Evolutionary conservation across 2,329 filamentous ascomycete species (phyloP), one percentile per base, ranked within the genome.

Genomic region (Neofusicoccum kwambonambiense): DNA sequence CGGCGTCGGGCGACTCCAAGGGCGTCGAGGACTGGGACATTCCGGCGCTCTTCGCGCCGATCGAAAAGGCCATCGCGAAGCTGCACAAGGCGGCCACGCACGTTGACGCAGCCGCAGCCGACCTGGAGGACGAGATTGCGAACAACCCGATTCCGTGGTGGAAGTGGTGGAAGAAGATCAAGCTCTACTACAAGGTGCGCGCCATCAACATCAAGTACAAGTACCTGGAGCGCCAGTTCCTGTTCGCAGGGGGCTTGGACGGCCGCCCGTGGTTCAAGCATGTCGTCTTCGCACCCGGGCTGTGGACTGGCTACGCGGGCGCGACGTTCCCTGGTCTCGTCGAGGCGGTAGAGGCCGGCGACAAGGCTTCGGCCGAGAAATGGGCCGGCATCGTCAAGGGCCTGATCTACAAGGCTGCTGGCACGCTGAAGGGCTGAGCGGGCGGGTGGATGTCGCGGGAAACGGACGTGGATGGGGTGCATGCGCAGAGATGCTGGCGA

Each of bases 271-370:
- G 93, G 93, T 98, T 94, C 81, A 97, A 97, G 80, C 94, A 97
- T 72, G 90, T 97, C 2, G 90, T 97, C 1, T 97, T 96, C 77
- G 93, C 93, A 1, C 93, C 93, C 0, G 93, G 93, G 0, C 76
- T 94, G 54, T 96, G 93, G 92, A 97, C 92, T 0, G 93, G 93
- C 0, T 97, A 97, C 76, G 82, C 92, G 0, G 93, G 93, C 3
- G 87, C 84, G 3, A 88, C 87, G 8, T 89, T 86, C 70, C 87
- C 87, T 1, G 86, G 87, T 1, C 75, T 89, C n/a, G 83, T 88
- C 4, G 87, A 89, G 74, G 84, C 82, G 60, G 78, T 89, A 52
- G 84, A 88, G 34, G 82, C 79, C 50, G 74, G 76, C 1, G 79
- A 85, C 73, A 68, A 70, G 45, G 71, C 60, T 8, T 70, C 67